A percentile compares a stretch with the other conserved stretches of the same genome.
phyloP scores from a whole-genome alignment of 2,329 filamentous ascomycete species.

The Chrysoporthe austroafricana region DNA sequence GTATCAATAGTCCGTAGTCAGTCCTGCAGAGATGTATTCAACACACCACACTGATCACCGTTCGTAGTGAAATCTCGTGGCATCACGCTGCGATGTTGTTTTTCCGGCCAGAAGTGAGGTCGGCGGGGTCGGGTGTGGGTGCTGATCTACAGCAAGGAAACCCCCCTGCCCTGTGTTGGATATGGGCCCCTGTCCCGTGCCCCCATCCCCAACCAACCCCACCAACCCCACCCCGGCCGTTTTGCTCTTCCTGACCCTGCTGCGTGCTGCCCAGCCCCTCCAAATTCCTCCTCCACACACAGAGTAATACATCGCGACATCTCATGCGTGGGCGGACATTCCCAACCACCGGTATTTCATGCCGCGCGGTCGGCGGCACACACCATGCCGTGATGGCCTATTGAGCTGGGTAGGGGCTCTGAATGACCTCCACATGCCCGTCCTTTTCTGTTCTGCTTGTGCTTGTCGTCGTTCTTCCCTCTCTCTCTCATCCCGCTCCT shows the following conservation, averaged over 20 bases:
- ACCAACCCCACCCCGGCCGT: slow-evolving; percentile 1
- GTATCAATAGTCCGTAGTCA: not conserved
- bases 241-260: not conserved
- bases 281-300: slow-evolving; percentile 3
- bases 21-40: not conserved
- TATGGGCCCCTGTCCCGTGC: not conserved
- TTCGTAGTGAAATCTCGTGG: not conserved
- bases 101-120: not conserved
- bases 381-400: not conserved
- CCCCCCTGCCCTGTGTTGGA: not conserved
- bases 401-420: not conserved
- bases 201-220: not conserved
- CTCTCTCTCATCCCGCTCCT: not conserved
- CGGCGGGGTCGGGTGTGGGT: not conserved
- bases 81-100: not conserved
- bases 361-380: not conserved
- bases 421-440: not conserved
- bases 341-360: slow-evolving; percentile 27
- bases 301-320: not conserved
- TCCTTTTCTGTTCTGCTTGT: not conserved
- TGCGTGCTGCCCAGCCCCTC: slow-evolving; percentile 21
- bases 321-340: slow-evolving; percentile 6
- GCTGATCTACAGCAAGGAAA: not conserved
- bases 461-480: not conserved
- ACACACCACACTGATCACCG: too few relatives aligned